Evolutionary conservation across 2,329 filamentous ascomycete genomes (phyloP).

Genomic region (Fusarium sp.): DNA sequence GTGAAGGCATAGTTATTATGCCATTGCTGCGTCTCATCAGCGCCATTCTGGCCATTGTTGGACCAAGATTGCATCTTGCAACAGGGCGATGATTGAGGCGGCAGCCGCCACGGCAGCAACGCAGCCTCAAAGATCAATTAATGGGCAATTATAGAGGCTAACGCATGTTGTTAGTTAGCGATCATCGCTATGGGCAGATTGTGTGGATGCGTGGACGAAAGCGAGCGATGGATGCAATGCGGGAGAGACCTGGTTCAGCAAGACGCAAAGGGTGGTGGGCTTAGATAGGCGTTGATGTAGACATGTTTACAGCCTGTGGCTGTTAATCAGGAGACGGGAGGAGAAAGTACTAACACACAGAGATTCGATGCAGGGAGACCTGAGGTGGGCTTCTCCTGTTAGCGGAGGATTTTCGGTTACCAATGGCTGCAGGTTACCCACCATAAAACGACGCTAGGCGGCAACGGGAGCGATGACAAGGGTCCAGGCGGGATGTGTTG

Average conservation of each 20-base stretch:
- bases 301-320: constrained; percentile 23
- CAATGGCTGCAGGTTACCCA: constrained; percentile 38
- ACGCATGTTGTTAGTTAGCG: constrained; percentile 49
- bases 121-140: constrained; percentile 40
- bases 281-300: constrained; percentile 39
- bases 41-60: constrained; percentile 52
- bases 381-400: constrained; percentile 33
- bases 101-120: constrained; percentile 38
- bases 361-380: constrained; percentile 36
- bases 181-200: constrained; percentile 41
- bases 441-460: constrained; percentile 41
- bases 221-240: constrained; percentile 32
- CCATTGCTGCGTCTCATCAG: constrained; percentile 53
- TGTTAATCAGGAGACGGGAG: constrained; percentile 22
- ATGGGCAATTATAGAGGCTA: constrained; percentile 46
- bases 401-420: constrained; percentile 37
- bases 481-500: constrained; percentile 27
- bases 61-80: constrained; percentile 58
- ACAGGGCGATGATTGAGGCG: constrained; percentile 35
- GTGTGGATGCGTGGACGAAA: constrained; percentile 34
- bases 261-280: constrained; percentile 12
- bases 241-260: constrained; percentile 29
- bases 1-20: constrained; percentile 50
- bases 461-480: constrained; percentile 33
- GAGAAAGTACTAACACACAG: constrained; percentile 43